Base-by-base conservation (phyloP, 2,329 filamentous ascomycete genomes). In the Elsinoe perseae region DNA sequence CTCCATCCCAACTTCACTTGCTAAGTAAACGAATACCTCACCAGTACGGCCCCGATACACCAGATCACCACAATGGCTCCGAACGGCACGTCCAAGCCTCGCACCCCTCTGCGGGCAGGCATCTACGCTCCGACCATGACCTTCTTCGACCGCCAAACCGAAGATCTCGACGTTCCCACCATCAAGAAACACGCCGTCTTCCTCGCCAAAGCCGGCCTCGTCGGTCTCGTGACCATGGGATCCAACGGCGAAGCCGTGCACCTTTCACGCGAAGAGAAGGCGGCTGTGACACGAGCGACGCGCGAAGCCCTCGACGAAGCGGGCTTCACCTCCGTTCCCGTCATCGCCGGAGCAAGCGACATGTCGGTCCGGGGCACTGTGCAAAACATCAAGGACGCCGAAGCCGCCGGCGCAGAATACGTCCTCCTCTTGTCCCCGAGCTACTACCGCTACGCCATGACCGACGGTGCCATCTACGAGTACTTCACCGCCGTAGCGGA, bases 61-160 rank as follows among this genome's bases (percentile, higher is more conserved):
- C 14, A 50, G 23, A 57, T 18, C 30, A 55, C 32, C 59, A 60
- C 43, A 14, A 73, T 66, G 71, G 67, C 63, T 57, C 57, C 67
- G 56, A 65, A 62, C 54, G 61, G 60, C 55, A 28, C 54, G 14
- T 50, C 56, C 30, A 53, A 53, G 6, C 34, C 54, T 28, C 61
- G 70, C 58, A 79, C 75, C n/a, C 78, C 84, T 61, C 80, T 95
- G 56, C 85, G 86, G 43, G 85, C 85, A 66, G 88, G 89, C 69
- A 90, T 93, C 69, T 95, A 93, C 72, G 87, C 87, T 59, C 89
- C 89, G 23, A 92, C 87, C 59, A 89, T 93, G 84, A 95, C 89
- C 65, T 95, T 95, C 71, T 95, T 95, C 76, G 77, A 92, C 72
- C 79, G 85, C 5, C 80, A 85, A 61, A 93, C 87, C 44, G 89